These are phyloP conservation scores for Hanseniaspora clermontiae DNA, from an alignment of 805 yeast species.

Conservation along the genomic window DNA sequence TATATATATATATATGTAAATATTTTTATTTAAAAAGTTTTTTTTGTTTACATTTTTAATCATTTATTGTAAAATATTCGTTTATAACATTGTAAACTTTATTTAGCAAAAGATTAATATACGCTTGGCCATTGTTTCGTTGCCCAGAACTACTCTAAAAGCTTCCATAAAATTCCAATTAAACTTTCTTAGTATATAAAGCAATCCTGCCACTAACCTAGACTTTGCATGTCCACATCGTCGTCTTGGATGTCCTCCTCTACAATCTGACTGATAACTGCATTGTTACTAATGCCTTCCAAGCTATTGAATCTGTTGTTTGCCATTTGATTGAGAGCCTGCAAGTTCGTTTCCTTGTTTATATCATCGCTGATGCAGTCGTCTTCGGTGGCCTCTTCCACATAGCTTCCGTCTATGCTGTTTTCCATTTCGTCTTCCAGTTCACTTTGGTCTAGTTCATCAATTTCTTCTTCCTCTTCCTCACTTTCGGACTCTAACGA, in stretches of 20 bases:
- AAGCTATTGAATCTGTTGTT: neutral
- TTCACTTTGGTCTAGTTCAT: slow-evolving; percentile 17
- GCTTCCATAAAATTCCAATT: neutral
- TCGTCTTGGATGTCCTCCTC: neutral
- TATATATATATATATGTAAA: no score
- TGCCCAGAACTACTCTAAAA: no score
- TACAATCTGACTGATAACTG: neutral
- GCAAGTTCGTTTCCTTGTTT: slow-evolving; percentile 1
- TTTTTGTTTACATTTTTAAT: no score
- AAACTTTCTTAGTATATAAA: neutral
- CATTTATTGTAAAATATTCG: no score
- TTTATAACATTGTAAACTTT: no score
- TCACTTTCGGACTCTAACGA: slow-evolving; percentile 53
- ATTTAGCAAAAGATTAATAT: no score
- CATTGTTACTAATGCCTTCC: neutral
- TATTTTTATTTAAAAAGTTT: no score
- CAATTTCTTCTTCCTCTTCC: slow-evolving; percentile 16
- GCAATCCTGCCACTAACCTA: neutral
- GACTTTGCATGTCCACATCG: slow-evolving; percentile 13
- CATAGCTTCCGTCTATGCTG: slow-evolving; percentile 9
- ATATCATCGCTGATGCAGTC: slow-evolving; percentile 11
- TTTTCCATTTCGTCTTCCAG: slow-evolving; percentile 7
- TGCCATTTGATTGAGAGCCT: neutral
- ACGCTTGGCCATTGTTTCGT: no score
- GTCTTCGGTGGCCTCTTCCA: slow-evolving; percentile 11